These are phyloP conservation scores for Porcisia deanei DNA, from an alignment of 208 protist species.

Conservation along the genomic window DNA sequence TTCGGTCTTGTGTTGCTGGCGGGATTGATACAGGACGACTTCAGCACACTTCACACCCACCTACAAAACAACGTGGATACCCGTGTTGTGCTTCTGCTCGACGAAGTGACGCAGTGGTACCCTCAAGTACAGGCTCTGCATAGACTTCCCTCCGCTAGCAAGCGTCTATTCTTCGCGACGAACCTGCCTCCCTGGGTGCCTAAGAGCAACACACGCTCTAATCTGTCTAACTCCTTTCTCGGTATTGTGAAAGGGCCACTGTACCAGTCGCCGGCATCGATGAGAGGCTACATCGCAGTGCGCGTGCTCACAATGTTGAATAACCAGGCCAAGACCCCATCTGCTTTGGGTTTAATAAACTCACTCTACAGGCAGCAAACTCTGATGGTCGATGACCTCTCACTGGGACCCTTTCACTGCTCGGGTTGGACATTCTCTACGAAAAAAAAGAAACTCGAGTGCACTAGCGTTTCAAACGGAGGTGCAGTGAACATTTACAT, in stretches of 20 bases:
- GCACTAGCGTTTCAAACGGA: conserved; percentile 9
- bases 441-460: background rate
- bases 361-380: conserved; percentile 6
- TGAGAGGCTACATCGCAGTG: conserved; percentile 21
- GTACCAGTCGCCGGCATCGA: conserved; percentile 7
- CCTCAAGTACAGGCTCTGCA: background rate
- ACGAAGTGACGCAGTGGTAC: conserved; percentile 20
- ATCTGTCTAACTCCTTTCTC: background rate
- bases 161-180: conserved; percentile 16
- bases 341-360: background rate
- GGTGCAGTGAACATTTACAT: conserved; percentile 7
- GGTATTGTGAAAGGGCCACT: background rate
- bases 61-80: background rate
- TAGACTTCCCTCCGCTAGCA: background rate
- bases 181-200: conserved; percentile 20
- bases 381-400: conserved; percentile 13
- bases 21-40: background rate
- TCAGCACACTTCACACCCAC: background rate
- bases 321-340: background rate
- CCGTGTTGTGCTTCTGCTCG: conserved; percentile 7
- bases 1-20: conserved; percentile 1
- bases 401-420: conserved; percentile 16
- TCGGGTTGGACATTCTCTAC: conserved; percentile 3
- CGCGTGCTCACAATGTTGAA: conserved; percentile 21
- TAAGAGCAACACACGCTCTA: background rate